A percentile compares a stretch with the other conserved stretches of the same genome.
These are phyloP conservation scores for Camellia japonica DNA, from an alignment of 148 eudicot species.

Conservation along the genomic window DNA sequence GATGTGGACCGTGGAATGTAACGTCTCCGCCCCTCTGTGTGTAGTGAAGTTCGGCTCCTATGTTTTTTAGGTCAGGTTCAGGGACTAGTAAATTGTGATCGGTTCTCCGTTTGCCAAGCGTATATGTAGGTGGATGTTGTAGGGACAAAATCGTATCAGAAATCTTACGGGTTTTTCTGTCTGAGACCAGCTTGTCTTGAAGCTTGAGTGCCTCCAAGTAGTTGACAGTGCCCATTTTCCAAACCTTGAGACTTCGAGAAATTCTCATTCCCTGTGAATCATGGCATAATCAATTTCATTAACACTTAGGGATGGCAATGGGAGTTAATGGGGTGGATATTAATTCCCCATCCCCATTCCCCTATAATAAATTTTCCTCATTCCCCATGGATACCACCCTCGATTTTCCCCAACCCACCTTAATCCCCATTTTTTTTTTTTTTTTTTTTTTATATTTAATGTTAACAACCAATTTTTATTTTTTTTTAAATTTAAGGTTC, in stretches of 20 bases:
- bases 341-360: not conserved
- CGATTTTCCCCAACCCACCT: no score
- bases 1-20: slow-evolving; percentile 86
- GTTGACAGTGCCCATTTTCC: slow-evolving; percentile 79
- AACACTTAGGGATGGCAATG: no score
- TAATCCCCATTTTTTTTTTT: no score
- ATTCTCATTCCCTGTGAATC: slow-evolving; percentile 52
- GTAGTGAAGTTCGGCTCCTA: slow-evolving; percentile 91
- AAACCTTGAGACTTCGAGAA: slow-evolving; percentile 58
- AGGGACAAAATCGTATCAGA: slow-evolving; percentile 62
- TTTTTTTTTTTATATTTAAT: no score
- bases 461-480: no score
- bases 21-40: slow-evolving; percentile 89
- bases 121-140: slow-evolving; percentile 92
- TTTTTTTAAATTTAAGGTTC: no score
- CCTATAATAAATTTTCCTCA: no score
- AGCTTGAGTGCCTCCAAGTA: slow-evolving; percentile 74
- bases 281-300: slow-evolving; percentile 10
- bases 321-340: not conserved
- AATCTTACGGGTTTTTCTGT: slow-evolving; percentile 55
- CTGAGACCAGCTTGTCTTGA: slow-evolving; percentile 69
- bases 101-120: slow-evolving; percentile 84
- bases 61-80: slow-evolving; percentile 51
- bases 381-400: no score
- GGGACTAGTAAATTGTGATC: slow-evolving; percentile 71